Evolutionary conservation across 116 monocot genomes (phyloP).

Genomic region (Iris pallida): DNA sequence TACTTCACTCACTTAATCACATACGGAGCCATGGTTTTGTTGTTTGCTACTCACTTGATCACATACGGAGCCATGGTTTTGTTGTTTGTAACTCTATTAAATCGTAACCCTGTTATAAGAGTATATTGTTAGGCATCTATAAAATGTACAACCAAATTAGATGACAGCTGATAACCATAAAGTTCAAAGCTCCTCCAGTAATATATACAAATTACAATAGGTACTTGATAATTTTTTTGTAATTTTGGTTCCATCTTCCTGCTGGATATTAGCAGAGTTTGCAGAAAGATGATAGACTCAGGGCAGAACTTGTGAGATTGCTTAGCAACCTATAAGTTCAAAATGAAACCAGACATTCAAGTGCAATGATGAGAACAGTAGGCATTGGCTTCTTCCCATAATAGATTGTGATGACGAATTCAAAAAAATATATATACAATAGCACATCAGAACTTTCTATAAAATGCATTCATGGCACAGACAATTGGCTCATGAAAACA

Average conservation of each 20-base stretch:
- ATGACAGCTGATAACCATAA: not conserved
- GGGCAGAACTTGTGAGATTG: conserved; percentile 82
- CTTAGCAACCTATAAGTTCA: conserved; percentile 45
- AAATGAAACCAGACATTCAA: not conserved
- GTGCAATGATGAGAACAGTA: not conserved
- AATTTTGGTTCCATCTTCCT: conserved; percentile 30
- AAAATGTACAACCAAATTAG: not conserved
- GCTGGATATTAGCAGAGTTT: conserved; percentile 53
- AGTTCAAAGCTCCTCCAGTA: conserved; percentile 1
- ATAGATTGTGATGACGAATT: not conserved
- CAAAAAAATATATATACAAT: not conserved
- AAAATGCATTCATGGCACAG: too few species aligned
- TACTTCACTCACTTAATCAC: too few species aligned
- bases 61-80: conserved; percentile 63
- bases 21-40: too few species aligned
- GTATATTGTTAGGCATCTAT: not conserved
- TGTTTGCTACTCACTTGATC: conserved; percentile 33
- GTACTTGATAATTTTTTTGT: conserved; percentile 46
- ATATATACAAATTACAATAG: not conserved
- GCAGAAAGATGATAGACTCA: conserved; percentile 65
- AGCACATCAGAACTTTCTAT: too few species aligned
- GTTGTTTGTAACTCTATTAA: conserved; percentile 41
- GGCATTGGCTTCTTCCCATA: not conserved
- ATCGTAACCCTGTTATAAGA: conserved; percentile 21
- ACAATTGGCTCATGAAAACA: too few species aligned